phyloP scores from a whole-genome alignment of 331 rosid species.

The Rhamnella rubrinervis region DNA sequence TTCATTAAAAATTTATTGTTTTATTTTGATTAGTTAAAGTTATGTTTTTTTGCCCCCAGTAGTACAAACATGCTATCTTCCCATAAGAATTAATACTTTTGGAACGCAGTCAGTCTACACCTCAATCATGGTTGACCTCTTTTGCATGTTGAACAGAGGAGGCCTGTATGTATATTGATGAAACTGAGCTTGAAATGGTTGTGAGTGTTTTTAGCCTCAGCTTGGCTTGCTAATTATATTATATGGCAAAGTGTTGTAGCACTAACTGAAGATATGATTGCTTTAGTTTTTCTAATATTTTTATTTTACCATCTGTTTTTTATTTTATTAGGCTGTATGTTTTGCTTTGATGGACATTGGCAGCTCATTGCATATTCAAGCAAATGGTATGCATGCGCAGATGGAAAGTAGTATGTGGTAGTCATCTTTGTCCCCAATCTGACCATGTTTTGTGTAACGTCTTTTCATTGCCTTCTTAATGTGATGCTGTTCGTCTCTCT shows the following conservation, averaged over 20 bases:
- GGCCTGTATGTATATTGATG: neutral
- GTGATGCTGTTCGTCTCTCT: constrained; percentile 14
- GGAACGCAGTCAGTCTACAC: no score
- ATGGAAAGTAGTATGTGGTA: constrained; percentile 69
- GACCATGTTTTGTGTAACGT: neutral
- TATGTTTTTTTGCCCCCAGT: no score
- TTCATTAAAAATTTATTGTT: neutral
- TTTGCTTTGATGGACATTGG: constrained; percentile 58
- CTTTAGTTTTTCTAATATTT: neutral
- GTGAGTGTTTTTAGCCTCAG: neutral
- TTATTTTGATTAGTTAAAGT: neutral
- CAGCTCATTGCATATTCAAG: constrained; percentile 42
- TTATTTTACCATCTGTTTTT: constrained; percentile 14
- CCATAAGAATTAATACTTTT: no score
- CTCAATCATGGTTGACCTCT: neutral
- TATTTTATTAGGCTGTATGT: constrained; percentile 62
- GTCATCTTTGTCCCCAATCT: constrained; percentile 17
- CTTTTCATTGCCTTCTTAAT: constrained; percentile 17
- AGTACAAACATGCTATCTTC: no score
- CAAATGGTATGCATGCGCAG: constrained; percentile 41
- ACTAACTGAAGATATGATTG: neutral
- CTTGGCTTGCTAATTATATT: neutral
- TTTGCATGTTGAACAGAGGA: neutral
- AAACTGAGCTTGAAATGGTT: neutral
- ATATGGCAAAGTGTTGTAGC: neutral